Conservation (phyloP, 306 rosid genomes). For the Crotalaria pallida region DNA sequence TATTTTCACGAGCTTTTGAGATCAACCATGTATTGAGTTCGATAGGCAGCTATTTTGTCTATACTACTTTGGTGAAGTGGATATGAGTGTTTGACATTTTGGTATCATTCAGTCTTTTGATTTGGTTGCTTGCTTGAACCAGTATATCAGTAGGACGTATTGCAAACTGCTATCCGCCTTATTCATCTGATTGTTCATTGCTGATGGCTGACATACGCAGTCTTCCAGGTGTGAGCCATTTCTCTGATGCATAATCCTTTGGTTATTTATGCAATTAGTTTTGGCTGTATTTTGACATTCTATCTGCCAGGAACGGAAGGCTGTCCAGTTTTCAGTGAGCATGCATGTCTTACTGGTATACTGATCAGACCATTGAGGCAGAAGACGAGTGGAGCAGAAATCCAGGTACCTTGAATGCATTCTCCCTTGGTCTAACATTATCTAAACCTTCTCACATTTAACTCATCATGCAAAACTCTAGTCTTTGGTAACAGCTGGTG, state of each 20-base stretch:
- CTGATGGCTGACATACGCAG: constrained; percentile 90
- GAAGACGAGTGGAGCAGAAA: constrained; percentile 70
- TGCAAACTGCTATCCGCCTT: constrained; percentile 80
- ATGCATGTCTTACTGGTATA: constrained; percentile 63
- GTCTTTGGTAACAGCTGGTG: constrained; percentile 89
- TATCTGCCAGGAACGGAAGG: constrained; percentile 85
- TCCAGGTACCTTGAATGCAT: constrained; percentile 63
- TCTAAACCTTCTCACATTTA: constrained; percentile 41
- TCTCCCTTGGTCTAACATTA: constrained; percentile 9
- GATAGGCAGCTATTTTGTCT: not conserved
- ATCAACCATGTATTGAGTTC: constrained; percentile 8
- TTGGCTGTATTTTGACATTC: constrained; percentile 33
- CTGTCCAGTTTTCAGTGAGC: constrained; percentile 73
- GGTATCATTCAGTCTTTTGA: constrained; percentile 20
- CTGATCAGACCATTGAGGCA: constrained; percentile 82
- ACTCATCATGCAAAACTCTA: constrained; percentile 65
- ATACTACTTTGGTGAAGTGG: not conserved
- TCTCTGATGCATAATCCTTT: constrained; percentile 33
- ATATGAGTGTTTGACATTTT: constrained; percentile 7
- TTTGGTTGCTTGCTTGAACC: constrained; percentile 39
- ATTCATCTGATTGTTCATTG: constrained; percentile 57
- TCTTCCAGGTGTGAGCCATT: constrained; percentile 80
- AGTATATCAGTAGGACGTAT: constrained; percentile 84
- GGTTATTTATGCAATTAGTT: constrained; percentile 32
- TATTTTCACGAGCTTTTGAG: not conserved